Base-by-base conservation (phyloP, 1,284 basidiomycete species). In the Mycena sp. region DNA sequence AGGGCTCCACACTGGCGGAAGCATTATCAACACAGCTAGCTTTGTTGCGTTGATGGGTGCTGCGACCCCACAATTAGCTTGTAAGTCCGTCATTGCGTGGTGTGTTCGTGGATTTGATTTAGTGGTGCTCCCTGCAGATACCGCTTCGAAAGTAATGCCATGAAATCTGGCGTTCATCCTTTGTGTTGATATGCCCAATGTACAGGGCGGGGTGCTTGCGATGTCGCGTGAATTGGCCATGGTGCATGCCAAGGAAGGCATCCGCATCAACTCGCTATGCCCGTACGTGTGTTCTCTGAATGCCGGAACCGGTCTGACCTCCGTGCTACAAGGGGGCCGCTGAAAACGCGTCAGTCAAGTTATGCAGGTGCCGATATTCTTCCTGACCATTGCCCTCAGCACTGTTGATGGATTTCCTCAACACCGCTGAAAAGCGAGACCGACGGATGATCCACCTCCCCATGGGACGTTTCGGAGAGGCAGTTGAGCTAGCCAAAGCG, bases 151-250 rank as follows among this genome's bases (percentile, higher is more conserved):
- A 84, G 90, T 90, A 69, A 41, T 68, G 48, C 51, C 29, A 43
- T 10, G 40, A 51, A 48, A 28, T 56, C 58, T 26, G 30, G 17
- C 43, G 43, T 54, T 44, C 51, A 50, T 61, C 21, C 45, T 50
- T 49, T 16, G 12, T 46, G 12, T 30, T 59, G 10, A 57, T 44
- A 21, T 28, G 54, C 26, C 9, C 64, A 58, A 29, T 60, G 28
- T 55, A 25, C 66, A 95, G 90, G 96, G 96, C 62, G 96, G 92
- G 30, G 97, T 99, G 5, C 88, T 99, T 58, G 93, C 96, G n/a
- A 97, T 99, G 95, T 96, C 95, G 11, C 89, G 96, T 57, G 96
- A 99, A 75, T 85, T 99, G 28, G 96, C 97, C 2, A 97, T 98
- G 89, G 93, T 99, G 2, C 97, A 99, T 77, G 96, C 96, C 38